Evolutionary conservation across 257 asterid genomes (phyloP).

Genomic region (Petunia axillaris): DNA sequence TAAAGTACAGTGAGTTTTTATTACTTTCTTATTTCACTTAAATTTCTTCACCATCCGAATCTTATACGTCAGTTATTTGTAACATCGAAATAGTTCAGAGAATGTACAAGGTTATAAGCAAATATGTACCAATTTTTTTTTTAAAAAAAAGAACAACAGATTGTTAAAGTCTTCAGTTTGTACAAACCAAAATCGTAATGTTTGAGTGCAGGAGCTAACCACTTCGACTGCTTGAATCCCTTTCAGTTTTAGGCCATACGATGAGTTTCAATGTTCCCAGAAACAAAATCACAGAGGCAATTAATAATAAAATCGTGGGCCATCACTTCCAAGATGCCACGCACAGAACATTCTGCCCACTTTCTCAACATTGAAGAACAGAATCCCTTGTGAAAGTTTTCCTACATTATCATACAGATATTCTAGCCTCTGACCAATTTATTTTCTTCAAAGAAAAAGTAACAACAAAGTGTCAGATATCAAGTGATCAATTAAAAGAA

Average conservation of each 20-base stretch:
- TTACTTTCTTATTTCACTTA: no score
- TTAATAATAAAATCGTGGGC: background rate
- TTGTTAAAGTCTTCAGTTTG: background rate
- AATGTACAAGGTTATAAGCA: no score
- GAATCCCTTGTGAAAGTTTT: background rate
- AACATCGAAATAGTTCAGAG: no score
- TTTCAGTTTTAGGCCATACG: background rate
- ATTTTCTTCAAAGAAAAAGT: slow-evolving; percentile 19
- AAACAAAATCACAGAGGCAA: background rate
- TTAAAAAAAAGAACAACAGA: no score
- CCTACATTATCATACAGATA: background rate
- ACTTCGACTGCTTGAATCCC: slow-evolving; percentile 17
- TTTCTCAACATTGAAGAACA: slow-evolving; percentile 16
- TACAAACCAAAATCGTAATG: slow-evolving; percentile 7
- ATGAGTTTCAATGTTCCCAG: slow-evolving; percentile 2
- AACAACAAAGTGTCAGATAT: slow-evolving; percentile 11
- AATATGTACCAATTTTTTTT: no score
- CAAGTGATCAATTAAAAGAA: background rate
- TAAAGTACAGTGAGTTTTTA: no score
- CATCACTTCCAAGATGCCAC: slow-evolving; percentile 1
- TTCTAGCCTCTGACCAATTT: slow-evolving; percentile 6
- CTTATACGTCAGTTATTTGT: no score
- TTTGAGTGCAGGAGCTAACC: slow-evolving; percentile 1
- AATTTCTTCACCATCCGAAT: no score
- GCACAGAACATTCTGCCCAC: background rate